These are phyloP conservation scores for Aspergillus felis DNA, from an alignment of 2,329 filamentous ascomycete species.

Conservation along the genomic window DNA sequence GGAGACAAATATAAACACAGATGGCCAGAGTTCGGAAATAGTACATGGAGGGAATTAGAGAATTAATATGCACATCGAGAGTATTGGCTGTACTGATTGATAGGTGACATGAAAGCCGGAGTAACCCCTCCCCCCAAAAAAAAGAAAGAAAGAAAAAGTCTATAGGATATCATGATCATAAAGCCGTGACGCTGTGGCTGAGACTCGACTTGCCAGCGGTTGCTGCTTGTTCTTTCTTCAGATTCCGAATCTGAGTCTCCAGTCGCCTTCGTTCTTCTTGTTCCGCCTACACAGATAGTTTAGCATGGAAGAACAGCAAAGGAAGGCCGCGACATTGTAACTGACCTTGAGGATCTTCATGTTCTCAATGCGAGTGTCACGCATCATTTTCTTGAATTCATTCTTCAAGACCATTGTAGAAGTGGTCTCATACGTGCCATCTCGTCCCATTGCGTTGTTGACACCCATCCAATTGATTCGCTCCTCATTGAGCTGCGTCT, in stretches of 20 bases:
- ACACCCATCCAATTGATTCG: slow-evolving; percentile 63
- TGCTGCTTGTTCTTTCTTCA: slow-evolving; percentile 40
- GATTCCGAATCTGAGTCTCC: slow-evolving; percentile 58
- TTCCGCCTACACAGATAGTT: slow-evolving; percentile 52
- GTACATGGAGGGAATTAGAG: slow-evolving; percentile 5
- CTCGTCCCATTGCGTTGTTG: slow-evolving; percentile 46
- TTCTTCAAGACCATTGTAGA: slow-evolving; percentile 67
- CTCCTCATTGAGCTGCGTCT: slow-evolving; percentile 63
- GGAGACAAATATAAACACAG: slow-evolving; percentile 7
- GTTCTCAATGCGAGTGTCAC: slow-evolving; percentile 64
- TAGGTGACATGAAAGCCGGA: background rate
- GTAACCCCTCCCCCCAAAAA: slow-evolving; percentile 9
- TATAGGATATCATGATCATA: slow-evolving; percentile 28
- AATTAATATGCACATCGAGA: slow-evolving; percentile 16
- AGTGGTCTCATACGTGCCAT: slow-evolving; percentile 52
- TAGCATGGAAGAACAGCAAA: slow-evolving; percentile 9
- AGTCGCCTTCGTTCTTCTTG: slow-evolving; percentile 67
- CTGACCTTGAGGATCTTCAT: slow-evolving; percentile 62
- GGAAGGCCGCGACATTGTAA: slow-evolving; percentile 12
- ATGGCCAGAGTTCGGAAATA: background rate
- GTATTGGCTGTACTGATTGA: slow-evolving; percentile 8
- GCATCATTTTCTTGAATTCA: slow-evolving; percentile 80
- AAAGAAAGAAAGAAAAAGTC: slow-evolving; percentile 12
- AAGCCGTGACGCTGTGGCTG: slow-evolving; percentile 31
- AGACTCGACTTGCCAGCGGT: slow-evolving; percentile 29